Conservation (phyloP, 768 basidiomycete species). For the Mycena crocata region DNA sequence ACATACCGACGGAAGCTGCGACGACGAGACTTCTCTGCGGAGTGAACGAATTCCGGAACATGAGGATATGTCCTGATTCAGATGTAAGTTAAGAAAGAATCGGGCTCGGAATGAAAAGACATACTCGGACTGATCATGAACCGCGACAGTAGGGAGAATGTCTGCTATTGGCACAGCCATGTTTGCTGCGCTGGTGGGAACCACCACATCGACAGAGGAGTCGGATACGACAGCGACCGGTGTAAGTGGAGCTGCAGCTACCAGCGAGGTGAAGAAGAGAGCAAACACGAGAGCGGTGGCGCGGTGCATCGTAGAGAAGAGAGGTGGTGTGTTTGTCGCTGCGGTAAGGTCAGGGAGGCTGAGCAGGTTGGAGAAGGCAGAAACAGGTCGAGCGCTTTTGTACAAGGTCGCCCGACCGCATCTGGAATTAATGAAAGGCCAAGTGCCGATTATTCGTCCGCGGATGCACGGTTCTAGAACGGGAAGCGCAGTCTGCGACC, state of each 20-base stretch:
- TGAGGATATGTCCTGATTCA: constrained; percentile 16
- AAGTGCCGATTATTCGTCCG: constrained; percentile 30
- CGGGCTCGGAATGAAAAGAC: background rate
- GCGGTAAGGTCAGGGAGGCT: constrained; percentile 26
- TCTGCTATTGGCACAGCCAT: constrained; percentile 4
- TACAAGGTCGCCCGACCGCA: constrained; percentile 23
- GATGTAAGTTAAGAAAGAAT: constrained; percentile 8
- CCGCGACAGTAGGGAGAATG: constrained; percentile 11
- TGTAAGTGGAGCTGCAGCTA: constrained; percentile 29
- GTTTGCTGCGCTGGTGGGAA: constrained; percentile 2
- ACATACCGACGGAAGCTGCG: constrained; percentile 33
- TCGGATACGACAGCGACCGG: constrained; percentile 3
- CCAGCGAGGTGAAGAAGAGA: constrained; percentile 23
- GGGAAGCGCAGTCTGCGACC: constrained; percentile 11
- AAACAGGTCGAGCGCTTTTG: constrained; percentile 28
- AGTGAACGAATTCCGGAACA: constrained; percentile 17
- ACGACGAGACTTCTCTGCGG: constrained; percentile 31
- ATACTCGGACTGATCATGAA: constrained; percentile 25
- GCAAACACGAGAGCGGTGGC: constrained; percentile 26
- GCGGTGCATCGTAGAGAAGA: constrained; percentile 19
- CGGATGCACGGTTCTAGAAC: constrained; percentile 32
- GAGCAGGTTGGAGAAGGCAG: constrained; percentile 22
- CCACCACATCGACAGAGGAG: constrained; percentile 13
- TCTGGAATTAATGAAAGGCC: constrained; percentile 20
- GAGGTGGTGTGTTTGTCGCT: constrained; percentile 18